A percentile compares a stretch with the other conserved stretches of the same genome.
phyloP scores from a whole-genome alignment of 2,329 filamentous ascomycete species.

The Ophiobolus disseminans region DNA sequence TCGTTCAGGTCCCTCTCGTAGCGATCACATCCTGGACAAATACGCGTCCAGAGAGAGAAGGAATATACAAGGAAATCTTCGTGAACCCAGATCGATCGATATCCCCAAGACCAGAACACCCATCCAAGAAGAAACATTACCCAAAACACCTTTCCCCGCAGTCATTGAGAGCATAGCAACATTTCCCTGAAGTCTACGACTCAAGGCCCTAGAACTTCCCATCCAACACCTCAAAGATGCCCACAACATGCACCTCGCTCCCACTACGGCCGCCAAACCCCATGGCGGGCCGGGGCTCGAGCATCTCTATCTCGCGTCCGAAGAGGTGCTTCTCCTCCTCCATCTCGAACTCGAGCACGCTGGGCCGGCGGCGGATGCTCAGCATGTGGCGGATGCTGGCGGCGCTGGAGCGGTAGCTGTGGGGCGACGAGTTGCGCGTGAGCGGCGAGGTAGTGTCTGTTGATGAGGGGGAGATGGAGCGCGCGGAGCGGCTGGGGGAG shows the following conservation, averaged over 20 bases:
- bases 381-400: slow-evolving; percentile 41
- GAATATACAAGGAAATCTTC: no score
- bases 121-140: not conserved
- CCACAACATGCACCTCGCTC: slow-evolving; percentile 40
- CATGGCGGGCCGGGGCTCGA: slow-evolving; percentile 42
- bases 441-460: slow-evolving; percentile 38
- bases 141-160: slow-evolving; percentile 8
- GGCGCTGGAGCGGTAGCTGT: slow-evolving; percentile 36
- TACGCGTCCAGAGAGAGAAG: no score
- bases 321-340: slow-evolving; percentile 44
- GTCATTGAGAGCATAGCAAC: no score
- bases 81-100: no score
- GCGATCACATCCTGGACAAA: no score
- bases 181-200: no score
- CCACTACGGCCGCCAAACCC: slow-evolving; percentile 7
- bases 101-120: no score
- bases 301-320: slow-evolving; percentile 34
- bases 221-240: slow-evolving; percentile 50
- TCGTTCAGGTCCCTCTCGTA: no score
- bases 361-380: slow-evolving; percentile 42
- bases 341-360: slow-evolving; percentile 45
- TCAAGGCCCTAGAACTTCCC: slow-evolving; percentile 37
- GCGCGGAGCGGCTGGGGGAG: slow-evolving; percentile 40
- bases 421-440: slow-evolving; percentile 38
- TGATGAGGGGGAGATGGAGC: slow-evolving; percentile 33